A percentile compares a stretch with the other conserved stretches of the same genome.
phyloP scores from a whole-genome alignment of 371 early-diverging fungal genomes.

The Circinella umbellata region DNA sequence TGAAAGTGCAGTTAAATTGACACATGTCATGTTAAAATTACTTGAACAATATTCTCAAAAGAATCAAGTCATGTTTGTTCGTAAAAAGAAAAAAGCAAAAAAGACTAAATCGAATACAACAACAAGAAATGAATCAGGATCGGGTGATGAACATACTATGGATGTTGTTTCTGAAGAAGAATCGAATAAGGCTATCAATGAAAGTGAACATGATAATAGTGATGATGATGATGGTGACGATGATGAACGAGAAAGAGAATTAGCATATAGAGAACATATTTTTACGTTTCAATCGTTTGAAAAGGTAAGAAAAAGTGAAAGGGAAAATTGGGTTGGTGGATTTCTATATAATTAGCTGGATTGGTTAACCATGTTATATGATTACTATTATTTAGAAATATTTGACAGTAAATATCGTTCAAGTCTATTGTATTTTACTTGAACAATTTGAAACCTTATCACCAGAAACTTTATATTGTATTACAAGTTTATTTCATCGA shows the following conservation, averaged over 20 bases:
- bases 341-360: too few species aligned
- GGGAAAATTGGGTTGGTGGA: too few species aligned
- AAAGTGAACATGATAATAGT: conserved; percentile 32
- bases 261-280: conserved; percentile 51
- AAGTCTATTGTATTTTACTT: conserved; percentile 59
- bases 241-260: conserved; percentile 34
- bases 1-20: conserved; percentile 54
- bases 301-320: conserved; percentile 38
- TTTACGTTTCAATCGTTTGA: conserved; percentile 67
- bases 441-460: conserved; percentile 51
- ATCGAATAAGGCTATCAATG: background rate
- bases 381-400: conserved; percentile 46
- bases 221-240: conserved; percentile 33
- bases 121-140: conserved; percentile 5
- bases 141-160: conserved; percentile 3
- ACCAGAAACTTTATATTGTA: conserved; percentile 53
- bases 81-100: conserved; percentile 40
- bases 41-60: conserved; percentile 63
- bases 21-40: conserved; percentile 65
- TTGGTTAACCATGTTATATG: too few species aligned
- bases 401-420: conserved; percentile 51
- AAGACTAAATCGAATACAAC: conserved; percentile 13
- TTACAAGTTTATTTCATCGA: conserved; percentile 69
- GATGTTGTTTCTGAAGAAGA: background rate
- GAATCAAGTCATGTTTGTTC: conserved; percentile 56